Evolutionary conservation across 2,329 filamentous ascomycete genomes (phyloP), one percentile per base, ranked within the genome.

Genomic region (Diaporthe nobilis): DNA sequence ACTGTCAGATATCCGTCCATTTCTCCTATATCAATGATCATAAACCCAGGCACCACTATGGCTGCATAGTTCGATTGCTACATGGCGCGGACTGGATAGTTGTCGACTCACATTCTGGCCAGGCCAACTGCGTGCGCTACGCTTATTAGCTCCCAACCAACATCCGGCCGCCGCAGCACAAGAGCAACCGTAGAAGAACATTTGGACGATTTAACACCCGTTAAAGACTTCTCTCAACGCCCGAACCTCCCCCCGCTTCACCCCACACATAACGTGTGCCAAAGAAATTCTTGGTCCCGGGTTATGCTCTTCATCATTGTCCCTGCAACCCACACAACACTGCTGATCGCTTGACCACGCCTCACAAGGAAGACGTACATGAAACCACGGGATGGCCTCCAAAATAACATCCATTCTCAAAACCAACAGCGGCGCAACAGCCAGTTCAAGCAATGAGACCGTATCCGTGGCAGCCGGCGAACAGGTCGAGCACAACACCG

Each of bases 401-500:
- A 63, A 44, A 31, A 6, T 55, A 34, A 2, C 12, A 1, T 39
- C 72, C 15, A 28, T 68, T 1, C 60, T 58, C 49, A 51, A 49
- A n/a, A 47, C 42, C 13, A 68, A 37, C 22, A 74, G 72, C 51
- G 63, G 55, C 15, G 63, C 63, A 15, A 49, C 63, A 13, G 31
- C 55, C 2, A 28, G 22, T 7, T 53, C 71, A 22, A 51, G 47
- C 57, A 39, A 72, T 63, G 42, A 39, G 12, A 51, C 57, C 31
- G 5, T 61, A 1, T 37, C 55, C 22, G 31, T 4, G 1, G 55
- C 25, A 22, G 22, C 28, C 5, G 55, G 28, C 55, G 57, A 61
- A 34, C 22, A 63, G 53, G 55, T 3, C 37, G 72, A 74, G 25
- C 20, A 57, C 47, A 77, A 57, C 42, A 77, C 74, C 68, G 76